These are phyloP conservation scores for Nidularia sp. DNA, from an alignment of 768 basidiomycete species.

Conservation along the genomic window DNA sequence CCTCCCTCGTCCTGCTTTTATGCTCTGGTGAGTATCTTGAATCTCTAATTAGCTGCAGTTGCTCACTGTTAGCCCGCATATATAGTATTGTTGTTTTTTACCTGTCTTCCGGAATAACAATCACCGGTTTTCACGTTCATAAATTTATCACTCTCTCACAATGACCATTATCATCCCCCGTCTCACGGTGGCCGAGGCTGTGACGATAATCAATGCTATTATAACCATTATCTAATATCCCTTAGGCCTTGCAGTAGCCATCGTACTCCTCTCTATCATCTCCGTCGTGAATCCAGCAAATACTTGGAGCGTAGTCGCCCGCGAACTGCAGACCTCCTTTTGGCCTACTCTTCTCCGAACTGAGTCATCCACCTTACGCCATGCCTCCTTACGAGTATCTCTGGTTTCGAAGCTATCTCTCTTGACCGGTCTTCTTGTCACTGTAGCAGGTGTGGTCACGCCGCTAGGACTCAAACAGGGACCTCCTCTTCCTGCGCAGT, in stretches of 20 bases:
- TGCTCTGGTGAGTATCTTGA: no score
- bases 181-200: conserved; percentile 15
- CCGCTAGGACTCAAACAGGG: conserved; percentile 15
- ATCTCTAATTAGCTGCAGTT: no score
- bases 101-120: no score
- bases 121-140: no score
- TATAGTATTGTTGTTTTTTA: no score
- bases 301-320: conserved; percentile 15
- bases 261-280: conserved; percentile 12
- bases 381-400: conserved; percentile 2
- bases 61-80: no score
- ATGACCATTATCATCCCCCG: conserved; percentile 2
- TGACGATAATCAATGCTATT: conserved; percentile 15
- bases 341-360: conserved; percentile 14
- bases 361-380: conserved; percentile 3
- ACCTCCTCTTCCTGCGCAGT: conserved; percentile 1
- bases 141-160: no score
- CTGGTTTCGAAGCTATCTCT: conserved; percentile 10
- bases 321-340: conserved; percentile 12
- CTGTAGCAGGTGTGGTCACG: conserved; percentile 11
- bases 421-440: conserved; percentile 9
- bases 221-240: conserved; percentile 15
- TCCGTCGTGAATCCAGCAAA: conserved; percentile 11
- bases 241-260: conserved; percentile 12
- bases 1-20: no score